phyloP scores from a whole-genome alignment of 768 basidiomycete species.

The Boletus sensibilis region DNA sequence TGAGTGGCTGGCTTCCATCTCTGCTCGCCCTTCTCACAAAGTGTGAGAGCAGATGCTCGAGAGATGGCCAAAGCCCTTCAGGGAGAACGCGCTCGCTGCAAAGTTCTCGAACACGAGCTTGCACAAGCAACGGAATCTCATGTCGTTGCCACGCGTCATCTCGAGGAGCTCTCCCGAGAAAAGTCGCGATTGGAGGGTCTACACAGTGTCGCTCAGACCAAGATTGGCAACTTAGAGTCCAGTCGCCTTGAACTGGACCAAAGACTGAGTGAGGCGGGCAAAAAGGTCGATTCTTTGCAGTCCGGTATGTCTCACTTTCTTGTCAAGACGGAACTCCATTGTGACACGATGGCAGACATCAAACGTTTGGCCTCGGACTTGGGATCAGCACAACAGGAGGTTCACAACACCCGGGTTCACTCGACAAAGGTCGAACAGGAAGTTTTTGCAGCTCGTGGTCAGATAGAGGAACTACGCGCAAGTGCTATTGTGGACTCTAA shows the following conservation, averaged over 20 bases:
- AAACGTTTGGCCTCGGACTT: slow-evolving; percentile 21
- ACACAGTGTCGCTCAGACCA: slow-evolving; percentile 8
- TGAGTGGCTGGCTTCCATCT: slow-evolving; percentile 12
- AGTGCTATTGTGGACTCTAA: slow-evolving; percentile 11
- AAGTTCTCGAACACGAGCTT: slow-evolving; percentile 25
- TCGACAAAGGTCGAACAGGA: slow-evolving; percentile 21
- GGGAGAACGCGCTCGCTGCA: slow-evolving; percentile 18
- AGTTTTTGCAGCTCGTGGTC: slow-evolving; percentile 17
- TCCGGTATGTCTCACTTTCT: slow-evolving; percentile 23
- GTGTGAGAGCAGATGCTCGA: slow-evolving; percentile 15
- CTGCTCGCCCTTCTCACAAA: neutral
- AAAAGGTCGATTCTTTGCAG: slow-evolving; percentile 16
- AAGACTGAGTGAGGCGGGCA: slow-evolving; percentile 6
- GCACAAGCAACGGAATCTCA: slow-evolving; percentile 13
- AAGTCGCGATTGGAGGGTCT: slow-evolving; percentile 24
- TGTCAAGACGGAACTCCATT: slow-evolving; percentile 29
- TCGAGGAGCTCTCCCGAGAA: slow-evolving; percentile 24
- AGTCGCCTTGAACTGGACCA: slow-evolving; percentile 11
- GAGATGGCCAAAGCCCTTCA: slow-evolving; percentile 15
- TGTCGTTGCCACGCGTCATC: slow-evolving; percentile 7
- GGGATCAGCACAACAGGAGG: slow-evolving; percentile 12
- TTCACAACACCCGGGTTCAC: slow-evolving; percentile 9
- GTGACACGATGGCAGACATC: slow-evolving; percentile 19
- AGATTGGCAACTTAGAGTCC: slow-evolving; percentile 18
- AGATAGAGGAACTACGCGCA: slow-evolving; percentile 19